Evolutionary conservation across 139 green algal genomes (phyloP).

Genomic region (Chlamydomonas applanata): DNA sequence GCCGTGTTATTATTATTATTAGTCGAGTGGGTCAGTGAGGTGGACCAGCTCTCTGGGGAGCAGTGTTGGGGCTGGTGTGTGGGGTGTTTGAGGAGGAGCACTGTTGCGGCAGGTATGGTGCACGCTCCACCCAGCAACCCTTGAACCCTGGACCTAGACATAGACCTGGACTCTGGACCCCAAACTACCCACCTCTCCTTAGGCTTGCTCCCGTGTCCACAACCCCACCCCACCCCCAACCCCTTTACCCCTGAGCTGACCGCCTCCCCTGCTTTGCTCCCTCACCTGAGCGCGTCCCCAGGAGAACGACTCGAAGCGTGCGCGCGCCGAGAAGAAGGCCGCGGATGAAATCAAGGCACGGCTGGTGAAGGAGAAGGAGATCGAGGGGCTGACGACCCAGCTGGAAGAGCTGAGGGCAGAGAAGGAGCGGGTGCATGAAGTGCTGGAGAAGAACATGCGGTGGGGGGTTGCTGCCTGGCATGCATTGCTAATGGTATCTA

Average conservation of each 20-base stretch:
- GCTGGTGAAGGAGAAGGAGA: conserved; percentile 78
- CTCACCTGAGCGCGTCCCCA: conserved; percentile 22
- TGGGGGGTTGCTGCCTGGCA: too few relatives aligned
- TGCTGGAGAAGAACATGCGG: conserved; percentile 72
- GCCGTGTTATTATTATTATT: too few relatives aligned
- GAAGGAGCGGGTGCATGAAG: conserved; percentile 63
- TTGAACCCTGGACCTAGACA: not conserved
- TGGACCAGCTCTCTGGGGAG: too few relatives aligned
- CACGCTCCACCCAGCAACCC: not conserved
- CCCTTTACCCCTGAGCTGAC: too few relatives aligned
- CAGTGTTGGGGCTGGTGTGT: too few relatives aligned
- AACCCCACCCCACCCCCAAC: too few relatives aligned
- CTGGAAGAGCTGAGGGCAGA: conserved; percentile 69
- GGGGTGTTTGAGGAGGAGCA: not conserved
- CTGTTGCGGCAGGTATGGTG: too few relatives aligned
- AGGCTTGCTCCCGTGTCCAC: too few relatives aligned
- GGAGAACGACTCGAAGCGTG: conserved; percentile 89
- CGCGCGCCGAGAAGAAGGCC: conserved; percentile 80
- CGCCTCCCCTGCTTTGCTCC: too few relatives aligned
- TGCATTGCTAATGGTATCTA: too few relatives aligned
- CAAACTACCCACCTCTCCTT: too few relatives aligned
- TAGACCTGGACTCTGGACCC: not conserved
- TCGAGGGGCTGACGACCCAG: conserved; percentile 65
- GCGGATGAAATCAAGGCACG: conserved; percentile 75
- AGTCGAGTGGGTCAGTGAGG: too few relatives aligned